phyloP scores from a whole-genome alignment of 176 grass and related monocot genomes.

The Carex parvula region DNA sequence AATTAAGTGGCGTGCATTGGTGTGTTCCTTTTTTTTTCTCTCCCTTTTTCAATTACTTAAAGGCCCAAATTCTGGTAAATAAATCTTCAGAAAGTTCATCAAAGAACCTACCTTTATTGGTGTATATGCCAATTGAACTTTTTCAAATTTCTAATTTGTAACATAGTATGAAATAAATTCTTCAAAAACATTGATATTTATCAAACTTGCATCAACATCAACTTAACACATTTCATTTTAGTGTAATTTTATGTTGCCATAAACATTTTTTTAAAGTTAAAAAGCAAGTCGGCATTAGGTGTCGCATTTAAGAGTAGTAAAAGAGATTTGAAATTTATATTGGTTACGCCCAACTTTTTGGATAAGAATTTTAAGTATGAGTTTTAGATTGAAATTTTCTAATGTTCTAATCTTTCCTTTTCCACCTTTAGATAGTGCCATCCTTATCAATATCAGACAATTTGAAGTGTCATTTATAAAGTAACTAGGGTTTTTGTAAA shows the following conservation, averaged over 20 bases:
- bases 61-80: not conserved
- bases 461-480: not conserved
- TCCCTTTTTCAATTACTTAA: not conserved
- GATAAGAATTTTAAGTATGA: not conserved
- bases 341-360: not conserved
- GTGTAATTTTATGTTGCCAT: too few species aligned
- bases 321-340: not conserved
- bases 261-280: not conserved
- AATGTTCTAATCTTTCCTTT: not conserved
- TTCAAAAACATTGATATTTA: not conserved
- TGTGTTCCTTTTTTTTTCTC: not conserved
- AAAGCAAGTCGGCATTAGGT: not conserved
- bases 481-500: not conserved
- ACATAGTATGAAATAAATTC: not conserved
- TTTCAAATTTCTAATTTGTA: not conserved
- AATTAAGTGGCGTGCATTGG: not conserved
- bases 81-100: not conserved
- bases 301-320: not conserved
- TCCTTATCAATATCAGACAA: not conserved
- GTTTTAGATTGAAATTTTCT: not conserved
- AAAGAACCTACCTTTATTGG: not conserved
- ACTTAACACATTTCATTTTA: too few species aligned
- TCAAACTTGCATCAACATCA: not conserved
- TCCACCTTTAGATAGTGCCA: not conserved
- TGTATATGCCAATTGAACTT: not conserved